Evolutionary conservation across 148 eudicot genomes (phyloP), one percentile per base, ranked within the genome.

Genomic region (Rhododendron vialii): DNA sequence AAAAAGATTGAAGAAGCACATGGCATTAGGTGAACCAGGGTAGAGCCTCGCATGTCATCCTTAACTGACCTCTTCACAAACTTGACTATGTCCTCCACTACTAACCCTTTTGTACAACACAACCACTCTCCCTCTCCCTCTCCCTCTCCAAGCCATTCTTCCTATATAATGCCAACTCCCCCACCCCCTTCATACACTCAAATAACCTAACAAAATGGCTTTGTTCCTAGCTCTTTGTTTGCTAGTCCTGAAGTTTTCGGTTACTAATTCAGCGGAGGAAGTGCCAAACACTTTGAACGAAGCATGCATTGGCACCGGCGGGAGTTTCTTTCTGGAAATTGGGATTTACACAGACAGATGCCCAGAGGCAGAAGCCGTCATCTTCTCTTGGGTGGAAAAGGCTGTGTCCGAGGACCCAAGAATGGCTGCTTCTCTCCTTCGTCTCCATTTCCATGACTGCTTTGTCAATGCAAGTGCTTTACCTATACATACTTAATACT

Each of bases 371-470:
- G 96, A 94, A 83, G 84, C 91, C 8, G 89, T 96, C 26, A 85
- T 96, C 73, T 92, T 92, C 81, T 90, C 95, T 0, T 88, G 94
- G 92, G 93, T 96, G 14, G 90, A 90, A 48, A 87, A 86, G 82
- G 95, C 93, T 0, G 91, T 93, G 3, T 74, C 91, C 1, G 89
- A 91, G 48, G 98, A 96, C 73, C 94, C 98, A n/a, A 89, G 98
- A n/a, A 93, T 96, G 95, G 92, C 94, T 17, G 98, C 98, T 75
- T 94, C 96, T 9, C 88, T 96, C 82, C 96, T 96, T 80, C 98
- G 98, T 45, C 96, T 96, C 43, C 98, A 95, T 90, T 95, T 95
- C 83, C 98, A 95, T 76, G 98, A 95, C 73, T 96, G 98, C 86
- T 93, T 96, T 59, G 98, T 94, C 50, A 94, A 96, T 91, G 98